Base-by-base conservation (phyloP, 1,284 basidiomycete species). In the Ganoderma meredithae region DNA sequence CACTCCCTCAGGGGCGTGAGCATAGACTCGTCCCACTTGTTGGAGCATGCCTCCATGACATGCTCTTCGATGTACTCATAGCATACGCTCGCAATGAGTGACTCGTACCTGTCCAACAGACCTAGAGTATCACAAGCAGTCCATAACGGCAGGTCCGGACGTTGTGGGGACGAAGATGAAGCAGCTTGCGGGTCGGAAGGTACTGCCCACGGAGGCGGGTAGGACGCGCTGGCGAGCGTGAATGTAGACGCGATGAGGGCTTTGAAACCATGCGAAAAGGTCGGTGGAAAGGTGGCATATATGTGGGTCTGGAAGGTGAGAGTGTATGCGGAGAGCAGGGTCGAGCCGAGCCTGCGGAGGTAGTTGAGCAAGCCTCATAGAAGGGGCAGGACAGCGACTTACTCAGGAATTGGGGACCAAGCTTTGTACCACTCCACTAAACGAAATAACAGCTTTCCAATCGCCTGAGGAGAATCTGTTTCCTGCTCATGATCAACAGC, bases 31-130 rank as follows among this genome's bases (percentile, higher is more conserved):
- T 85, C 84, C 93, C 94, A 96, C 66, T 89, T 86, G 2, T 86
- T 87, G 1, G 83, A 81, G 73, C 93, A 95, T 8, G 86, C 88
- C 68, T 85, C 84, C 60, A 86, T 70, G 0, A 96, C 90, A 63
- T 94, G 85, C 8, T 82, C 79, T 75, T 96, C 93, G 68, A 98
- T 96, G 72, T 90, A 89, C 72, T 94, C 91, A 74, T 95, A 95
- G 40, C 94, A 93, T 1, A 96, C 91, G 66, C 89, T 90, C 36
- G 92, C 90, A 33, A 98, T 87, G 63, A 95, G 88, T 2, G 90
- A 89, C 72, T 96, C 94, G 76, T 95, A 97, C 39, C 95, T 88
- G 68, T 96, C 93, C 39, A 95, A 83, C 15, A 97, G 82, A 2
- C 93, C 93, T 0, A 98, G 85, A 1, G 85, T 82, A 63, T 93